phyloP scores from a whole-genome alignment of 2,329 filamentous ascomycete genomes.

The Fusarium poae region DNA sequence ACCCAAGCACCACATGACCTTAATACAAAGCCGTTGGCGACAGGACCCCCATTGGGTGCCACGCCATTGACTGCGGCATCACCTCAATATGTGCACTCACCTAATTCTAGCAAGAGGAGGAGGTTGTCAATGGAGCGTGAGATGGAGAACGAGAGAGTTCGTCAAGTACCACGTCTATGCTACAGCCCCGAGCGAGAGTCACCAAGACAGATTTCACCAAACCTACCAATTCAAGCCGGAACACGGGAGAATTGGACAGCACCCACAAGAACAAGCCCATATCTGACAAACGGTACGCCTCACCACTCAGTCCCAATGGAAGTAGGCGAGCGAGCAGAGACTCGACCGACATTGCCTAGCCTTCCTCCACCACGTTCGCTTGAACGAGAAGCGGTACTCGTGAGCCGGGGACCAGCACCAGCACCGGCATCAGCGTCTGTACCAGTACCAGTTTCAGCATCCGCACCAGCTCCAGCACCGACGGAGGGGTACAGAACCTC shows the following conservation, averaged over 20 bases:
- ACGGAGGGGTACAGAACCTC: slow-evolving; percentile 56
- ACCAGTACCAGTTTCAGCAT: slow-evolving; percentile 46
- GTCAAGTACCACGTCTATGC: slow-evolving; percentile 63
- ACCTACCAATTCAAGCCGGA: slow-evolving; percentile 40
- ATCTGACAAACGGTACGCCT: slow-evolving; percentile 48
- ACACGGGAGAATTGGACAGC: slow-evolving; percentile 55
- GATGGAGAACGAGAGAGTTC: slow-evolving; percentile 55
- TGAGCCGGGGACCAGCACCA: slow-evolving; percentile 52
- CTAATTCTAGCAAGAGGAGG: slow-evolving; percentile 62
- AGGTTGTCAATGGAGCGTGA: slow-evolving; percentile 60
- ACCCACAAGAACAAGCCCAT: slow-evolving; percentile 53
- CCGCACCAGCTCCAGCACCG: slow-evolving; percentile 50
- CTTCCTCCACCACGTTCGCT: slow-evolving; percentile 56
- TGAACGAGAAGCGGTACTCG: slow-evolving; percentile 53
- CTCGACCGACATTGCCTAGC: slow-evolving; percentile 57
- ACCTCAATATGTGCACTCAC: slow-evolving; percentile 65
- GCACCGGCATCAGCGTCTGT: slow-evolving; percentile 46
- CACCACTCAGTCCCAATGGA: slow-evolving; percentile 52
- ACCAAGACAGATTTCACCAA: slow-evolving; percentile 55
- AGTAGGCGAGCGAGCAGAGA: slow-evolving; percentile 53
- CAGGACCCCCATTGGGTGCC: slow-evolving; percentile 54
- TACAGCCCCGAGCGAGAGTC: slow-evolving; percentile 53
- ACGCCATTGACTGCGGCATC: slow-evolving; percentile 52
- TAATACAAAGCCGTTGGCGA: slow-evolving; percentile 50
- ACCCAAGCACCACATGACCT: slow-evolving; percentile 53